Evolutionary conservation across 495 filamentous ascomycete genomes (phyloP), one percentile per base, ranked within the genome.

Genomic region (Podospora pseudopauciseta): DNA sequence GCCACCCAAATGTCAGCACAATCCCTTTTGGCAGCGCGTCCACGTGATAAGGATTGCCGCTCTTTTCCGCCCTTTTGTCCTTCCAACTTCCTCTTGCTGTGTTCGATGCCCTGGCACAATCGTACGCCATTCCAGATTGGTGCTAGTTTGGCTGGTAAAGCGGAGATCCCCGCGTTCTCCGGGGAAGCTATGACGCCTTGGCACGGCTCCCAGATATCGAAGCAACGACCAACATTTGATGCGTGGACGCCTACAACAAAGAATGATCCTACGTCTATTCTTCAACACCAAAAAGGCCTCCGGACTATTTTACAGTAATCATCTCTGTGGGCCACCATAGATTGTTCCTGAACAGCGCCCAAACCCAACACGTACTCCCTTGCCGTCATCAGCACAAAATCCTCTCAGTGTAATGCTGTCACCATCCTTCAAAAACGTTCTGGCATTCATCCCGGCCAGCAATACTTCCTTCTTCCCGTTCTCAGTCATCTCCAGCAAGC

Each of bases 351-450:
- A 76, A 71, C 90, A 92, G 66, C 88, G 85, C 7, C 91, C 91
- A 75, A 93, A 94, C 0, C 91, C 91, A 28, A 94, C 89, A 65
- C 78, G 75, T 32, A 74, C 82, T 16, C 39, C 39, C 2, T 16
- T 13, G 1, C 88, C 88, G 13, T 85, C 84, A 26, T 84, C 82
- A 4, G 87, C 90, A 44, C 70, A 73, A 26, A 81, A 82, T 1
- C 93, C 94, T 13, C 86, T 83, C 16, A 98, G 81, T 16, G 84
- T 86, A 34, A 97, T 80, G 3, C 83, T 88, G 74, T 98, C 94
- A 0, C 93, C 93, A 76, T 98, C 94, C 76, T 92, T 86, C 58
- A 98, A 79, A 75, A 94, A 97, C 54, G 80, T 82, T 59, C 94
- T 85, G 70, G 90, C 83, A 44, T 90, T 90, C 70, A 88, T 91